These are phyloP conservation scores for Sphaerobolus stellatus DNA, from an alignment of 1,284 basidiomycete species.

Conservation along the genomic window DNA sequence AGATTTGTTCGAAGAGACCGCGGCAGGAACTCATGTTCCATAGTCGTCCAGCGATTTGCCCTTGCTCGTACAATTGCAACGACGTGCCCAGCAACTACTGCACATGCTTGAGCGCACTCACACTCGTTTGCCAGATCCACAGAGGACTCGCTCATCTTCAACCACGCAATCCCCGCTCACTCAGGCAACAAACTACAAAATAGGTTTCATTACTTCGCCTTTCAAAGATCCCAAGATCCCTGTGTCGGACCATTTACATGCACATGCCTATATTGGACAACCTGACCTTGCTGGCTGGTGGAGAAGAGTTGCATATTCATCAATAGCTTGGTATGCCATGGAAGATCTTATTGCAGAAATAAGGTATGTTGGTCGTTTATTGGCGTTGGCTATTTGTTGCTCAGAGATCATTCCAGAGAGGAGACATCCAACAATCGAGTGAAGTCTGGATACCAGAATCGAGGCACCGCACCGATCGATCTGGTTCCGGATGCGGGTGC, in stretches of 20 bases:
- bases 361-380: slow-evolving; percentile 45
- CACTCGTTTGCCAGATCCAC: slow-evolving; percentile 21
- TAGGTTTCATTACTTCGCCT: slow-evolving; percentile 74
- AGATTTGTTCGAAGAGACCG: too few species aligned
- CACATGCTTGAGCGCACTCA: slow-evolving; percentile 43
- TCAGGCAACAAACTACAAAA: slow-evolving; percentile 39
- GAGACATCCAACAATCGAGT: slow-evolving; percentile 71
- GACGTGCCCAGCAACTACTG: slow-evolving; percentile 57
- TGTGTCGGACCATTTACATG: slow-evolving; percentile 73
- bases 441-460: slow-evolving; percentile 62
- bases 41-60: slow-evolving; percentile 74
- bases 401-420: slow-evolving; percentile 45
- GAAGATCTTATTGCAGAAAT: slow-evolving; percentile 79
- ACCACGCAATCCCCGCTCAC: slow-evolving; percentile 32
- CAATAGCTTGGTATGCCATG: slow-evolving; percentile 70
- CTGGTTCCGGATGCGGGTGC: slow-evolving; percentile 65
- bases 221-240: slow-evolving; percentile 74
- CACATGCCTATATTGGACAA: slow-evolving; percentile 66
- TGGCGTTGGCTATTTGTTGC: neutral
- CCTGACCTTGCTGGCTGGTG: slow-evolving; percentile 70
- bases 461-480: slow-evolving; percentile 59
- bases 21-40: slow-evolving; percentile 5
- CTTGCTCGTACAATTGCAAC: slow-evolving; percentile 61
- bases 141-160: slow-evolving; percentile 24
- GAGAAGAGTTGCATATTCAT: slow-evolving; percentile 62